Evolutionary conservation across 495 filamentous ascomycete species (phyloP).

Genomic region (Neurospora sp.): DNA sequence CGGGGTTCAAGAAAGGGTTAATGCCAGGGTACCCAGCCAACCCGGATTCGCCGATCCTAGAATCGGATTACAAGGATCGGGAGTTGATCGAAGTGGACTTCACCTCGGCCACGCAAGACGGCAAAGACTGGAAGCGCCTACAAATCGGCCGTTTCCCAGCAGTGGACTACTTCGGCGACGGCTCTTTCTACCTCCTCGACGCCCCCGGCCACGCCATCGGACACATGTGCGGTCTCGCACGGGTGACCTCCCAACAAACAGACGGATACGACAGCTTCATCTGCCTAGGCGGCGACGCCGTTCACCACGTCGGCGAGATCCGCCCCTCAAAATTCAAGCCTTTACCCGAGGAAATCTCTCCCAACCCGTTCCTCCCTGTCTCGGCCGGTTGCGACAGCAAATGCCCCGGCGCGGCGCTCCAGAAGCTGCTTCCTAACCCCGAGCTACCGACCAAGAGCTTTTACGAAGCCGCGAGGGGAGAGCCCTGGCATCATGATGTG

Average conservation of each 20-base stretch:
- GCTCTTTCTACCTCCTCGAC: conserved; percentile 48
- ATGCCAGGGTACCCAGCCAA: conserved; percentile 43
- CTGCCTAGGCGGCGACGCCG: conserved; percentile 45
- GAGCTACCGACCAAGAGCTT: conserved; percentile 20
- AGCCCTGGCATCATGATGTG: conserved; percentile 14
- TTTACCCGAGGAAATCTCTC: conserved; percentile 33
- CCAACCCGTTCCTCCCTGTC: conserved; percentile 24
- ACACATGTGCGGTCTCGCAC: conserved; percentile 46
- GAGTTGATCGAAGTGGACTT: conserved; percentile 39
- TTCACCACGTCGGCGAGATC: conserved; percentile 43
- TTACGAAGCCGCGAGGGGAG: conserved; percentile 18
- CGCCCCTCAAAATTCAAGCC: conserved; percentile 41
- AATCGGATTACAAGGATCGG: conserved; percentile 33
- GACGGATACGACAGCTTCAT: conserved; percentile 36
- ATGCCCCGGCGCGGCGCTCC: conserved; percentile 34
- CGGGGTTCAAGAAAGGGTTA: conserved; percentile 38
- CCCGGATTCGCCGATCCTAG: conserved; percentile 27
- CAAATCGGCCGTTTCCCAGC: conserved; percentile 41
- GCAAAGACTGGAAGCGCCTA: conserved; percentile 8
- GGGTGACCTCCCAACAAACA: conserved; percentile 28
- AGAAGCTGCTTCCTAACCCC: conserved; percentile 18
- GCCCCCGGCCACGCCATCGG: conserved; percentile 47
- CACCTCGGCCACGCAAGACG: not conserved
- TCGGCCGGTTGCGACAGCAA: conserved; percentile 1
- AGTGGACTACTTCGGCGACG: conserved; percentile 52